phyloP scores from a whole-genome alignment of 805 yeast species.

The Metschnikowia cubensis region DNA sequence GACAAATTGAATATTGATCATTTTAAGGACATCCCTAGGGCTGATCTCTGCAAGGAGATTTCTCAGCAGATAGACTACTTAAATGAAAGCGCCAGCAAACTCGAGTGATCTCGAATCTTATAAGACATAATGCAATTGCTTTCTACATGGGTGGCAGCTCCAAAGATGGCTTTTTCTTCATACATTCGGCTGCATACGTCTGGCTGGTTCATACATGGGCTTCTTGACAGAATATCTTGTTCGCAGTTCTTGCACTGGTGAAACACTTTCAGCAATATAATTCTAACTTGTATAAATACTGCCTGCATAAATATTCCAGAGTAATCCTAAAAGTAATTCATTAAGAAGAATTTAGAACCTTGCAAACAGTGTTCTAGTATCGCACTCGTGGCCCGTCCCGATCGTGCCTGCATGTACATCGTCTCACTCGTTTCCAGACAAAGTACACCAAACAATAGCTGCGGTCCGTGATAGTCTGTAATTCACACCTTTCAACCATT shows the following conservation, averaged over 20 bases:
- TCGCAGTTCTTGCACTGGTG: not conserved
- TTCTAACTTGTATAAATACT: no score
- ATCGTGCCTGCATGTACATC: not conserved
- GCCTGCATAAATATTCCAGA: no score
- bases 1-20: slow-evolving; percentile 41
- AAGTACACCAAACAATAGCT: not conserved
- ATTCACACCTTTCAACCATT: not conserved
- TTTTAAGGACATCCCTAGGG: slow-evolving; percentile 39
- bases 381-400: not conserved
- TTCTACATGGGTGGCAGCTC: not conserved
- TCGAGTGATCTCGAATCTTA: slow-evolving; percentile 23
- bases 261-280: not conserved
- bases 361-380: not conserved
- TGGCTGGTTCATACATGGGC: not conserved
- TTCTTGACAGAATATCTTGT: not conserved
- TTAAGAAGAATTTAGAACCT: not conserved
- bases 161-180: no score
- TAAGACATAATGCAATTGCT: not conserved
- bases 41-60: slow-evolving; percentile 49
- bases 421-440: not conserved
- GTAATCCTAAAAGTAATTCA: not conserved
- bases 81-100: slow-evolving; percentile 21
- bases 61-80: slow-evolving; percentile 42
- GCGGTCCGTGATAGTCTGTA: not conserved
- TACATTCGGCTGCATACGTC: no score